Base-by-base conservation (phyloP, 2,329 filamentous ascomycete genomes). In the Geosmithia putterillii region DNA sequence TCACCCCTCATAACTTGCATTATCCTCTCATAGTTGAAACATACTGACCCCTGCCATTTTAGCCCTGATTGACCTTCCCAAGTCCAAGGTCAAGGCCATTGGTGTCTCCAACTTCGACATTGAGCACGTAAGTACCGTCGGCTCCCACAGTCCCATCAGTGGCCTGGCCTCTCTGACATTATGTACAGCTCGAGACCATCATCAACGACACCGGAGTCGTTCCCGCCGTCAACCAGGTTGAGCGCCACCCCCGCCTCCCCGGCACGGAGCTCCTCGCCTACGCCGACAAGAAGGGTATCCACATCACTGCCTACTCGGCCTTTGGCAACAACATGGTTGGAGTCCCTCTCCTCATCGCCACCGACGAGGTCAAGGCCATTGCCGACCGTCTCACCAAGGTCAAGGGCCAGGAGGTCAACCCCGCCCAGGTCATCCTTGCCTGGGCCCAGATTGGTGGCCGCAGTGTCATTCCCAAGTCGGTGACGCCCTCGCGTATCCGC, bases 51-150 rank as follows among this genome's bases (percentile, higher is more conserved):
- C 7, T 28, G 21, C 18, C 20, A 12, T 20, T n/a, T 15, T 28
- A 62, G 65, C 65, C 43, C 54, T 78, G 55, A 74, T 73, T 47
- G 64, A 75, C 61, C 71, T 81, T 15, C 71, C 73, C 47, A 74
- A 70, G 51, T 67, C 64, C 50, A 82, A 82, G 59, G 75, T 73
- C 50, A 72, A 71, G 58, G 76, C 80, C 62, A 76, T 85, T 51
- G 81, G 81, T 56, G 79, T 86, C 49, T 84, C 80, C 60, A 86
- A 86, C 70, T 86, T 84, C 55, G 73, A 69, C 55, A 74, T 83
- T 57, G 71, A 73, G 59, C 60, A 65, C 50, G 60, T 59, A 55
- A 32, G 58, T 50, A n/a, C n/a, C n/a, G n/a, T n/a, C n/a, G n/a
- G n/a, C n/a, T n/a, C n/a, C n/a, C n/a, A n/a, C n/a, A n/a, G n/a